Conservation (phyloP, 2,329 filamentous ascomycete species). For the Ophiostoma quercus region DNA sequence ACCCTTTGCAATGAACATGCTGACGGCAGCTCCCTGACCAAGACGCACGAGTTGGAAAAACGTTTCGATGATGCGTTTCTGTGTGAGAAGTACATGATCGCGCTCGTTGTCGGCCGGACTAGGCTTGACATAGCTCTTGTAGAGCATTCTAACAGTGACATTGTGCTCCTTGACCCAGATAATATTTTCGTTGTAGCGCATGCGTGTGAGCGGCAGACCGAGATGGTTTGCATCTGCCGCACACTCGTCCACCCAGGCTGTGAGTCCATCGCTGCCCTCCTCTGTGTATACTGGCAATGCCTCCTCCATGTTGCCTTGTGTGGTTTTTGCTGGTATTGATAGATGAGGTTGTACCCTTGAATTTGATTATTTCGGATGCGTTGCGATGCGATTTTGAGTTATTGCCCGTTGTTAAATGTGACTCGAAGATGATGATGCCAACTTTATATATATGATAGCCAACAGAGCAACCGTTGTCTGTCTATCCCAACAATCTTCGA, state of each 20-base stretch:
- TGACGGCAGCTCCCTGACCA: constrained; percentile 31
- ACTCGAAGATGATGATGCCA: not conserved
- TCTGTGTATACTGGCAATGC: not conserved
- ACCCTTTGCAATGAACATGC: constrained; percentile 33
- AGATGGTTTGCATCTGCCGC: constrained; percentile 23
- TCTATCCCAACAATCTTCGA: not conserved
- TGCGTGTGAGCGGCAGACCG: constrained; percentile 28
- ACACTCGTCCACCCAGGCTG: constrained; percentile 20
- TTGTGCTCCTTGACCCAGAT: constrained; percentile 13
- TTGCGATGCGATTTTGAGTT: no score
- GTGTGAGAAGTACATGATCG: constrained; percentile 22
- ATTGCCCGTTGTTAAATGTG: no score
- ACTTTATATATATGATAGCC: not conserved
- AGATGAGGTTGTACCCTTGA: not conserved
- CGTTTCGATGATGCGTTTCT: constrained; percentile 24
- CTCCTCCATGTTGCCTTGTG: not conserved
- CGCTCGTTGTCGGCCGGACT: not conserved
- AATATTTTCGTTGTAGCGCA: constrained; percentile 10
- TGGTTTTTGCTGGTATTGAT: not conserved
- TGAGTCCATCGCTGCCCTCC: constrained; percentile 17
- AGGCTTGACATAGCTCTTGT: not conserved
- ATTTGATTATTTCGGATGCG: not conserved
- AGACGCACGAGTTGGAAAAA: constrained; percentile 20
- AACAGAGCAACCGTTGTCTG: not conserved
- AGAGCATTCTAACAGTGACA: not conserved